Evolutionary conservation across 2,329 filamentous ascomycete genomes (phyloP), one percentile per base, ranked within the genome.

Genomic region (Fusarium falciforme): DNA sequence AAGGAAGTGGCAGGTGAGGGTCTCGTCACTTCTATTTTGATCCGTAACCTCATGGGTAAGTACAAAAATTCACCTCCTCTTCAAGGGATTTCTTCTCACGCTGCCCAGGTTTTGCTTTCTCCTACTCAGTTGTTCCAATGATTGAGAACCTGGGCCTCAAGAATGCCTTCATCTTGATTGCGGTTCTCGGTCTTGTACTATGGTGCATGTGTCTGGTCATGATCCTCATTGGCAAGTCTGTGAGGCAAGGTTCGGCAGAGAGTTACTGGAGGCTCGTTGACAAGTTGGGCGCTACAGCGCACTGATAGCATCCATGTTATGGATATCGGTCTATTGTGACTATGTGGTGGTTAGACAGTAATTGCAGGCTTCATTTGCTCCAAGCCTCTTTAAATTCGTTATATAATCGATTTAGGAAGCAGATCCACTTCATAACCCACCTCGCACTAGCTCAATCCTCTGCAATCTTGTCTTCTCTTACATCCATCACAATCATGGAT

Each of bases 141-240:
- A 35, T 57, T 57, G 52, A 57, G n/a, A 36, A 57, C 12, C 31
- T 57, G 1, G 52, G 52, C 2, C 52, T 57, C 29, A 57, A 57
- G 31, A 57, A 57, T 57, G 52, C 52, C 31, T 57, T 57, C 29
- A 57, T 57, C n/a, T 57, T 57, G 31, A 57, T 57, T 57, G 52
- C 52, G 0, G 52, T 57, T 2, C 52, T 57, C 1, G 52, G 52
- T 35, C 52, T 57, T 5, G n/a, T 57, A 5, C 31, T 57, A 2
- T 57, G 52, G 52, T 57, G 52, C 25, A 57, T 57, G 52, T 57
- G 52, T 25, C 31, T 57, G 6, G 52, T 57, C 31, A 57, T 57
- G 52, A 57, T 57, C 2, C 52, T 57, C 9, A 35, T 57, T 35
- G 52, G 52, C 52, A 57, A 57, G 52, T 57, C 52, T 14, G 22